phyloP scores from a whole-genome alignment of 805 yeast genomes.

The Hanseniaspora clermontiae region DNA sequence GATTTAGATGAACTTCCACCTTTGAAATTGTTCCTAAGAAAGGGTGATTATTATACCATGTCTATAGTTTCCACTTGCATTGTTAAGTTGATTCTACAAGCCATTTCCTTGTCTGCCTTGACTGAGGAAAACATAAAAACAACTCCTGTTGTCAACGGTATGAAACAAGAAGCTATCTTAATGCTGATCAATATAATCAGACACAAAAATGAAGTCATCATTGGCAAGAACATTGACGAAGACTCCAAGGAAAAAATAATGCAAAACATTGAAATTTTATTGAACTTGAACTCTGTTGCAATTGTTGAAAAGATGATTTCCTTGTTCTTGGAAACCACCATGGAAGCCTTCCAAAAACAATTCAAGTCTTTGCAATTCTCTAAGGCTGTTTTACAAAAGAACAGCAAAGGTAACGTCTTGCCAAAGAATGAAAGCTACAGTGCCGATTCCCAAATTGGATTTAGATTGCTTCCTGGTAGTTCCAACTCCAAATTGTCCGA shows the following conservation, averaged over 20 bases:
- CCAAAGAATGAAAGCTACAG: constrained; percentile 51
- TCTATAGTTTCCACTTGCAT: constrained; percentile 79
- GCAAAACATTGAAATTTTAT: constrained; percentile 69
- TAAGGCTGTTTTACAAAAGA: constrained; percentile 24
- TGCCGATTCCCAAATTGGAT: constrained; percentile 63
- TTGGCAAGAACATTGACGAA: constrained; percentile 73
- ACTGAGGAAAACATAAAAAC: constrained; percentile 21
- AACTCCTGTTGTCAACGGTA: constrained; percentile 56
- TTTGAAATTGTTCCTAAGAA: constrained; percentile 64
- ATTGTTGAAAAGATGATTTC: constrained; percentile 30
- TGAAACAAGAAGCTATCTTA: constrained; percentile 88
- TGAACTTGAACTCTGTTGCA: constrained; percentile 37
- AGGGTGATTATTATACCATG: constrained; percentile 83
- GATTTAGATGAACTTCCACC: constrained; percentile 37
- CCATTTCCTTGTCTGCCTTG: constrained; percentile 39
- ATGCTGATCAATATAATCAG: constrained; percentile 84
- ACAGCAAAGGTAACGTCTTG: constrained; percentile 38
- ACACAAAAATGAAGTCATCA: constrained; percentile 56
- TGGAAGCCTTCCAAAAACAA: constrained; percentile 66
- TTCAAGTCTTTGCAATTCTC: constrained; percentile 32
- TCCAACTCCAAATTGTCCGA: constrained; percentile 29
- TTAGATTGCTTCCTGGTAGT: constrained; percentile 59
- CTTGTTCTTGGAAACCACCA: constrained; percentile 73
- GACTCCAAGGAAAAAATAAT: constrained; percentile 91
- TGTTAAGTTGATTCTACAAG: constrained; percentile 74